Conservation (phyloP, 2,329 filamentous ascomycete species). For the Parastagonospora avenae region DNA sequence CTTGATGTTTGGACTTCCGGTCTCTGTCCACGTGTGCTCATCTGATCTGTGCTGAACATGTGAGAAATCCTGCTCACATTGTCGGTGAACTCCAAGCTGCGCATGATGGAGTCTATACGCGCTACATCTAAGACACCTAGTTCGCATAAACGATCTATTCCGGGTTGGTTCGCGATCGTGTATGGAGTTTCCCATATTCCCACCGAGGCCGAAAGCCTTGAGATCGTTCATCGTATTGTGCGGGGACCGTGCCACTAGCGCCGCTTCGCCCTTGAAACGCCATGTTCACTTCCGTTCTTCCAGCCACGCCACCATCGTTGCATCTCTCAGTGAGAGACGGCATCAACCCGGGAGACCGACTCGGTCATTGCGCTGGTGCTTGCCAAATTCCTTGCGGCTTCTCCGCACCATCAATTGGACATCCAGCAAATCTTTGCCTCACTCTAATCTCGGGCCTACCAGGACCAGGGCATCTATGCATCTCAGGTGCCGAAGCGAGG, state of each 20-base stretch:
- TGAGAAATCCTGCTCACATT: too few relatives aligned
- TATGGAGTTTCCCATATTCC: too few relatives aligned
- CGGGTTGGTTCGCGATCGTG: too few relatives aligned
- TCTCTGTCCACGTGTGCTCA: too few relatives aligned
- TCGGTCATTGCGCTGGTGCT: background rate
- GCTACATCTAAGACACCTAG: too few relatives aligned
- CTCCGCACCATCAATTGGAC: slow-evolving; percentile 2
- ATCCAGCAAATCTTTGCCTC: slow-evolving; percentile 2
- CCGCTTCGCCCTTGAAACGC: background rate
- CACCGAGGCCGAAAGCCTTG: too few relatives aligned
- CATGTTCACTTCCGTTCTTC: background rate
- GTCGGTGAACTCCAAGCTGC: too few relatives aligned
- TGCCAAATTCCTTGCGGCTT: slow-evolving; percentile 2
- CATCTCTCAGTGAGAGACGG: background rate
- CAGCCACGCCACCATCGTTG: background rate
- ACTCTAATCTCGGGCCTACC: slow-evolving; percentile 13
- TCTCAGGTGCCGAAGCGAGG: slow-evolving; percentile 1
- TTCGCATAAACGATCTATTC: too few relatives aligned
- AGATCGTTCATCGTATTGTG: too few relatives aligned
- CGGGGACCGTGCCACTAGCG: background rate
- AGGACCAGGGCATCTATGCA: background rate
- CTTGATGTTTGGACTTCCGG: too few relatives aligned
- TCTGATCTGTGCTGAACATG: too few relatives aligned
- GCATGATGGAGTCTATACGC: too few relatives aligned
- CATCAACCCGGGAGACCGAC: background rate